Conservation (phyloP, 2,329 filamentous ascomycete species). For the Exophiala sideris region DNA sequence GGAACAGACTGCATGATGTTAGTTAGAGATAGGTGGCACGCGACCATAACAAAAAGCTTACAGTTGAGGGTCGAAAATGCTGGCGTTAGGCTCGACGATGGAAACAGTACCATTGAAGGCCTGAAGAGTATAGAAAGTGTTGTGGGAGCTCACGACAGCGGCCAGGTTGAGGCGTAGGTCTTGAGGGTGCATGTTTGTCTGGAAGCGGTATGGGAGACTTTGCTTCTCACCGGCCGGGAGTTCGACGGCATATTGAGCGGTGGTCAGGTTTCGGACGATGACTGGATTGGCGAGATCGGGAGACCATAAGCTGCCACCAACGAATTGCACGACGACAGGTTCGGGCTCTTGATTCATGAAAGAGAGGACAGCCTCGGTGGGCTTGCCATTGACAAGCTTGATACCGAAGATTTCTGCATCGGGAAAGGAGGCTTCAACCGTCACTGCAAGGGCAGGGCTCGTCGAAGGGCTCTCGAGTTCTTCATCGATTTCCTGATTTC, state of each 20-base stretch:
- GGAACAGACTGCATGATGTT: conserved; percentile 72
- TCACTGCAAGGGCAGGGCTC: conserved; percentile 57
- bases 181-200: conserved; percentile 88
- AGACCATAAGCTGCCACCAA: conserved; percentile 71
- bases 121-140: conserved; percentile 67
- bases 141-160: conserved; percentile 60
- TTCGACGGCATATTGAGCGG: conserved; percentile 67
- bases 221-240: conserved; percentile 70
- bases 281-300: conserved; percentile 53
- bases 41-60: conserved; percentile 38
- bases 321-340: conserved; percentile 69
- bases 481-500: conserved; percentile 53
- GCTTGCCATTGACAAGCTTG: conserved; percentile 88
- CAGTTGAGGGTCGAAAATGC: conserved; percentile 94
- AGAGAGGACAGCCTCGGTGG: conserved; percentile 77
- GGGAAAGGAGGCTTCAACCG: conserved; percentile 58
- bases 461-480: conserved; percentile 62
- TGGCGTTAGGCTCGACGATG: conserved; percentile 86
- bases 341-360: conserved; percentile 78
- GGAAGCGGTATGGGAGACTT: conserved; percentile 67
- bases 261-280: conserved; percentile 81
- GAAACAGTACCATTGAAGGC: conserved; percentile 79
- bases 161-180: conserved; percentile 76
- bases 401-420: conserved; percentile 82
- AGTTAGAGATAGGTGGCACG: conserved; percentile 4